Percentiles rank a stretch among this genome's conserved stretches.
Conservation (phyloP, 176 grass and related monocot species). For the Bolboschoenus planiculmis region DNA sequence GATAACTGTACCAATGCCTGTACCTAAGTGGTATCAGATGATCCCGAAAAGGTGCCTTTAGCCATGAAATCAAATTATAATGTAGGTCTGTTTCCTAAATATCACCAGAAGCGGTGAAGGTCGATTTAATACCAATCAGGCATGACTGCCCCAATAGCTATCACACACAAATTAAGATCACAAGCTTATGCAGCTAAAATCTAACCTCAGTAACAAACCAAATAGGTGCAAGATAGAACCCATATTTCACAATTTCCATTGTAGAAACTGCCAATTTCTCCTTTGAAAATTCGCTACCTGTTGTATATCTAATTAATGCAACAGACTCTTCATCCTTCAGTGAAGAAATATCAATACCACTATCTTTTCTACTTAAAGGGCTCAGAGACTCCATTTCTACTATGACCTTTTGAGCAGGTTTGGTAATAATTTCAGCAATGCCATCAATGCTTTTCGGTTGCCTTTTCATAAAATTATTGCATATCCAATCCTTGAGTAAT, state of each 20-base stretch:
- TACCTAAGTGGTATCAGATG: background rate
- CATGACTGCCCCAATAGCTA: background rate
- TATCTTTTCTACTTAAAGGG: slow-evolving; percentile 48
- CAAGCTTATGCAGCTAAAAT: slow-evolving; percentile 8
- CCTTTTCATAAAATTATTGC: slow-evolving; percentile 32
- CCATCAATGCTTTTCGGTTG: slow-evolving; percentile 28
- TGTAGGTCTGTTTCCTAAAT: background rate
- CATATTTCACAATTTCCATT: slow-evolving; percentile 63
- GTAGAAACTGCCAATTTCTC: slow-evolving; percentile 45
- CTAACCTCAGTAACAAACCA: slow-evolving; percentile 97
- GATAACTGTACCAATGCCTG: background rate
- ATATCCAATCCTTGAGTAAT: slow-evolving; percentile 74
- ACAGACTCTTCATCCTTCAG: slow-evolving; percentile 49
- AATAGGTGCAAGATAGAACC: slow-evolving; percentile 79
- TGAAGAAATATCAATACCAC: slow-evolving; percentile 43
- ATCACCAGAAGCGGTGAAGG: background rate
- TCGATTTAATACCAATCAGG: background rate
- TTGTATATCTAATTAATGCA: slow-evolving; percentile 40
- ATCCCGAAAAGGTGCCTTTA: background rate
- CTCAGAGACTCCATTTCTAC: slow-evolving; percentile 78
- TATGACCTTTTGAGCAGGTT: slow-evolving; percentile 52
- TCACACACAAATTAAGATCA: background rate
- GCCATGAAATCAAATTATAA: background rate
- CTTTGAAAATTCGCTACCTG: slow-evolving; percentile 30
- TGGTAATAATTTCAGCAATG: slow-evolving; percentile 41